Base-by-base conservation (phyloP, 345 rosid genomes). In the Arabis hirsuta region DNA sequence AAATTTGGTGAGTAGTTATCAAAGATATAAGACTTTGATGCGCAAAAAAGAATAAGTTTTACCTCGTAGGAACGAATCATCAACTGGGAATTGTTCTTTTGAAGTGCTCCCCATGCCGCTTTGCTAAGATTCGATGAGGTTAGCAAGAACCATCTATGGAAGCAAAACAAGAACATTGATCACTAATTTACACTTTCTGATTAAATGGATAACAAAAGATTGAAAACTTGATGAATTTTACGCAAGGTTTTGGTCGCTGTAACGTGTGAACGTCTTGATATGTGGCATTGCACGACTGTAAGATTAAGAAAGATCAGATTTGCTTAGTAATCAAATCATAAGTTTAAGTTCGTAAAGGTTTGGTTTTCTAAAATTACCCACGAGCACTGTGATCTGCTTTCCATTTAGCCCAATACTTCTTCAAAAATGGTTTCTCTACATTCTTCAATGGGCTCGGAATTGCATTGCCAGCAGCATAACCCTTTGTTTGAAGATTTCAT, bases 51-150 rank as follows among this genome's bases (percentile, higher is more conserved):
- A 19, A 4, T 22, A 5, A 51, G 39, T 56, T 52, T 55, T 77
- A 90, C 99, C 96, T 95, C 97, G 11, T 91, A 95, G 42, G 99
- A 91, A 76, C 97, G 93, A 55, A 89, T 83, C 99, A 91, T 95
- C 78, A 95, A 80, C 79, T 95, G 99, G 41, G 97, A 87, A 73
- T 86, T 87, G 70, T 88, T 95, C 82, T 91, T 95, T 79, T 95
- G 97, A 51, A 91, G 84, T 63, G 96, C 88, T 69, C 97, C 99
- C 99, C 97, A 91, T 12, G 99, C 96, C 55, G 97, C 96, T 86
- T 91, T 95, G 82, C 99, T 91, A 53, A 95, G 99, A 74, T 95
- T 91, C 58, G 97, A 73, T 14, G 97, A 95, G 77, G 96, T 95
- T 67, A 91, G 78, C 86, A 91, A 73, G 60, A 95, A 83, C 97